A percentile compares a stretch with the other conserved stretches of the same genome.
Evolutionary conservation across 768 basidiomycete genomes (phyloP).

Genomic region (Tephrocybe sp.): DNA sequence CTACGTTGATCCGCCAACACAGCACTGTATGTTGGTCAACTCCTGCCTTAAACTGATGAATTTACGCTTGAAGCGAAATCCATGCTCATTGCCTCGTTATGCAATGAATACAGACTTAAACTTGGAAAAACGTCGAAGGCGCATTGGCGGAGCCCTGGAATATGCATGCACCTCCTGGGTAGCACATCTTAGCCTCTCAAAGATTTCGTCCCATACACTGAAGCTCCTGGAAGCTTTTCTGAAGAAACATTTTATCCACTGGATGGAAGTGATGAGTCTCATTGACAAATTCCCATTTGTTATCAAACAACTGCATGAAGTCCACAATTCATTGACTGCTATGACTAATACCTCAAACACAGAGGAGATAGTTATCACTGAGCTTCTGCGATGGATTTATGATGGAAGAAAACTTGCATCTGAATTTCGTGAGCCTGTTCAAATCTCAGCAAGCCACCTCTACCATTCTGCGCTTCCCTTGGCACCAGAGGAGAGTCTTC

Average conservation of each 20-base stretch:
- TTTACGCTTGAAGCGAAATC: neutral
- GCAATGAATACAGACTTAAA: neutral
- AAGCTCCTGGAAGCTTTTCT: neutral
- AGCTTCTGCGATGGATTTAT: neutral
- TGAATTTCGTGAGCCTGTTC: neutral
- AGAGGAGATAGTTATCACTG: neutral
- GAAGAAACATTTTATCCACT: neutral
- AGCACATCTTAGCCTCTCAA: neutral
- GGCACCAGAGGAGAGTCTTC: neutral
- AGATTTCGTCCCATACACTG: neutral
- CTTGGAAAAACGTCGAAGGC: neutral
- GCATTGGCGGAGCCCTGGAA: neutral
- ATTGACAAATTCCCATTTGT: neutral
- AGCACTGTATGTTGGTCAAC: no score
- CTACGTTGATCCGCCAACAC: no score
- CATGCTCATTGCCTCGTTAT: neutral
- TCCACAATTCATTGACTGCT: neutral
- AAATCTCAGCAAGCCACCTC: neutral
- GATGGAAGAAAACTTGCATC: neutral
- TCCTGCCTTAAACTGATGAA: no score
- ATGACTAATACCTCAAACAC: neutral
- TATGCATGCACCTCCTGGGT: neutral
- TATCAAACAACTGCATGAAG: neutral
- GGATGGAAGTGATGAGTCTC: constrained; percentile 1
- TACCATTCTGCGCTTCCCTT: neutral